These are phyloP conservation scores for Tulasnella sp. DNA, from an alignment of 768 basidiomycete species.

Conservation along the genomic window DNA sequence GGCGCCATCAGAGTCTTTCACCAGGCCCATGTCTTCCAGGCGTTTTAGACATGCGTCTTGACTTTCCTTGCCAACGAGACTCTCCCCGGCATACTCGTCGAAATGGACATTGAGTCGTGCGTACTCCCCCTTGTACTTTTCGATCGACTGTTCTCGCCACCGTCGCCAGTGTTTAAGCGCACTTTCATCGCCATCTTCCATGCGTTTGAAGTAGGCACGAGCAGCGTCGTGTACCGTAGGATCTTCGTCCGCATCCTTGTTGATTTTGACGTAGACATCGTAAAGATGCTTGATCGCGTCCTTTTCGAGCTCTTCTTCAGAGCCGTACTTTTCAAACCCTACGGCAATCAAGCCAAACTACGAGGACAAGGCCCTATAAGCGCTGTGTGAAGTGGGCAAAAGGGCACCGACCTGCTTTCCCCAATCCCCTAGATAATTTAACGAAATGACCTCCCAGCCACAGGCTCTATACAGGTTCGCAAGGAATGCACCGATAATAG, in stretches of 20 bases:
- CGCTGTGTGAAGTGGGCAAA: neutral
- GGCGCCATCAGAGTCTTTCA: conserved; percentile 65
- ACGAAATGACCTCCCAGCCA: conserved; percentile 80
- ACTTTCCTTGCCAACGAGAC: conserved; percentile 57
- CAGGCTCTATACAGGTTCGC: conserved; percentile 81
- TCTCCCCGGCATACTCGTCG: conserved; percentile 88
- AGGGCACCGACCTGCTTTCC: conserved; percentile 68
- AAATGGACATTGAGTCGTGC: conserved; percentile 80
- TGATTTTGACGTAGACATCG: conserved; percentile 90
- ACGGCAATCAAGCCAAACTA: conserved; percentile 80
- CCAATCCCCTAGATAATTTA: conserved; percentile 98
- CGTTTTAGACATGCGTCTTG: conserved; percentile 59
- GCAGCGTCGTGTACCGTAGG: conserved; percentile 54
- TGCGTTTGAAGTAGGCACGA: conserved; percentile 80
- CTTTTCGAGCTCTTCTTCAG: conserved; percentile 63
- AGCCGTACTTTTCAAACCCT: conserved; percentile 88
- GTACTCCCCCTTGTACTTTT: conserved; percentile 82
- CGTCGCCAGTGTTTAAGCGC: conserved; percentile 80
- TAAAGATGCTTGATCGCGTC: conserved; percentile 93
- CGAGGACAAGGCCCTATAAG: neutral
- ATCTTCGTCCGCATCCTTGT: conserved; percentile 65
- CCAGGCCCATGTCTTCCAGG: conserved; percentile 58
- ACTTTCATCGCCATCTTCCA: conserved; percentile 82
- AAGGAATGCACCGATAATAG: conserved; percentile 97
- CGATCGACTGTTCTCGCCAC: conserved; percentile 85